Conservation (phyloP, 441 rosid genomes). For the Jatropha multifida region DNA sequence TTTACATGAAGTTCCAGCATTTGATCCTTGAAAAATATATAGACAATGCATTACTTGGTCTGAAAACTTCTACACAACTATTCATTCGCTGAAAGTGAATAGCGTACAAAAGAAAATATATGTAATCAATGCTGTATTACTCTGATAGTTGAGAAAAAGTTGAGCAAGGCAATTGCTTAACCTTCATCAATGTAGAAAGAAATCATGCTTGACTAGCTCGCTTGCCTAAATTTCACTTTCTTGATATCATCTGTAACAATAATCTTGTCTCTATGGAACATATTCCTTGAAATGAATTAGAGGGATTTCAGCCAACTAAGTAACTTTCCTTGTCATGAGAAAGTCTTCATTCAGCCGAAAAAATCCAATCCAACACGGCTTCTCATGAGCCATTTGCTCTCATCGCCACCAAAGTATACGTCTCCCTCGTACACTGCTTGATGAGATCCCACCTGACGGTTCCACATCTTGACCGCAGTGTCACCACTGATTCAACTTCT, state of each 20-base stretch:
- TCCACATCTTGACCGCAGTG: too few relatives aligned
- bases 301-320: too few relatives aligned
- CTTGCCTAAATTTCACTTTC: not conserved
- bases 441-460: too few relatives aligned
- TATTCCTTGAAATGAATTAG: too few relatives aligned
- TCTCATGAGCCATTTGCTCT: too few relatives aligned
- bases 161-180: not conserved
- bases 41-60: not conserved
- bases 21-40: constrained; percentile 42
- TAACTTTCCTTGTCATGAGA: too few relatives aligned
- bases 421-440: too few relatives aligned
- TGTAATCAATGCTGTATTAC: not conserved
- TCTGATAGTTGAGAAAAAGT: not conserved
- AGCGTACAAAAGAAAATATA: not conserved
- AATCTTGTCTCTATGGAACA: too few relatives aligned
- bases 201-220: not conserved
- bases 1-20: constrained; percentile 54
- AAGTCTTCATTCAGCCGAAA: too few relatives aligned
- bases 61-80: not conserved
- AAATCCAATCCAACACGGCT: too few relatives aligned
- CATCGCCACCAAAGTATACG: too few relatives aligned
- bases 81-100: not conserved
- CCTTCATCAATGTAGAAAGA: not conserved
- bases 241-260: not conserved
- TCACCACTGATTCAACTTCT: too few relatives aligned